Percentiles rank a stretch among this genome's conserved stretches.
Conservation (phyloP, 768 basidiomycete species). For the Chalciporus pseudorubinellus region DNA sequence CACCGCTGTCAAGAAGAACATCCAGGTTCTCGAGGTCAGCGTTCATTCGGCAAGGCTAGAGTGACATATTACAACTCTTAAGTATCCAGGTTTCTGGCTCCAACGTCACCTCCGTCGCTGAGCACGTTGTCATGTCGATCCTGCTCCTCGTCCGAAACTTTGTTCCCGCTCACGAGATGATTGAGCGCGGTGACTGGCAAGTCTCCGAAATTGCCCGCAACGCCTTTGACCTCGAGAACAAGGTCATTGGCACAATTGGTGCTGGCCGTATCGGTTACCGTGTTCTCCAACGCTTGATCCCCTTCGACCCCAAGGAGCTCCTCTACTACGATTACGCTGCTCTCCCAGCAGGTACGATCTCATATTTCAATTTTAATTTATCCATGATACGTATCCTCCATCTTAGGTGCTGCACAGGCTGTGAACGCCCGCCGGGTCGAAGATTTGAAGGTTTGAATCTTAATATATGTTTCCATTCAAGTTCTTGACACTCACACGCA, state of each 20-base stretch:
- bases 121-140: slow-evolving; percentile 88
- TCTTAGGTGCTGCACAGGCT: slow-evolving; percentile 58
- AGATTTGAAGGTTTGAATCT: slow-evolving; percentile 53
- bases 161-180: slow-evolving; percentile 83
- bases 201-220: slow-evolving; percentile 79
- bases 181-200: slow-evolving; percentile 79
- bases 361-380: background rate
- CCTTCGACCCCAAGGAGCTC: slow-evolving; percentile 86
- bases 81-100: slow-evolving; percentile 63
- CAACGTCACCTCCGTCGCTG: slow-evolving; percentile 89
- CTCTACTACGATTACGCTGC: slow-evolving; percentile 83
- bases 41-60: background rate
- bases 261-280: slow-evolving; percentile 80
- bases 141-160: slow-evolving; percentile 89
- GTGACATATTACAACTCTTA: background rate
- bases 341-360: slow-evolving; percentile 52
- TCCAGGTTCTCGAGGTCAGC: slow-evolving; percentile 66
- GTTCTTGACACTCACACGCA: background rate
- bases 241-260: slow-evolving; percentile 88
- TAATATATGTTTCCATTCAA: background rate
- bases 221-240: slow-evolving; percentile 84
- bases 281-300: slow-evolving; percentile 73
- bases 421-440: slow-evolving; percentile 71
- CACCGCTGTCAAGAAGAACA: slow-evolving; percentile 73
- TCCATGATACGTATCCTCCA: background rate